Evolutionary conservation across 1,284 basidiomycete genomes (phyloP), one percentile per base, ranked within the genome.

Genomic region (Puccinia novopanici): DNA sequence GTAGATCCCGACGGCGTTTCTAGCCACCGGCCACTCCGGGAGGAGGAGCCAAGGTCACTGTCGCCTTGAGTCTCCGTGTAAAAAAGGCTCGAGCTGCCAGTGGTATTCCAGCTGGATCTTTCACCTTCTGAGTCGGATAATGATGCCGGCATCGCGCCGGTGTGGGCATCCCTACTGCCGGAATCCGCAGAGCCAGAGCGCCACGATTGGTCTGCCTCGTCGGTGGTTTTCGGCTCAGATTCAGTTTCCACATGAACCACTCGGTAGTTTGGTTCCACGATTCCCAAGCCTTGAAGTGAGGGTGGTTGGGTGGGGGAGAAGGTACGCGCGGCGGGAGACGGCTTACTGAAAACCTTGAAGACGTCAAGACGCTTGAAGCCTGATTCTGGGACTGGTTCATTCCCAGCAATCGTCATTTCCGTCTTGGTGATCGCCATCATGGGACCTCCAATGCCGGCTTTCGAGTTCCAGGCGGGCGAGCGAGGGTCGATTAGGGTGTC

Each of bases 101-200:
- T 71, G 10, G 76, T 79, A 42, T 79, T 79, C 76, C 76, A 79
- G 54, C 76, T 79, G 42, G 76, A 79, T 40, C 76, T 67, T 72
- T 40, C 50, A 59, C 65, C 76, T 27, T 79, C 76, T 1, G 59
- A 52, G 50, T 52, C 50, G 22, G 61, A 57, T 37, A 55, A 71
- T 40, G 63, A 52, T 13, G 75, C 50, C 42, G 75, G 63, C 54
- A 42, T 45, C 34, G 34, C 30, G 1, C 73, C 57, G 22, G 54
- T 40, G 22, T 71, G 67, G 10, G 34, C 68, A 13, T 27, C 67
- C 24, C 34, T 48, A 54, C 52, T 67, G 30, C 57, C 54, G 19
- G 63, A 65, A 27, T 71, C 65, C 30, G 59, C 68, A 57, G 76
- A 50, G 27, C 40, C 34, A 24, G 48, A 42, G 19, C 55, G 37